Evolutionary conservation across 352 stramenopile genomes (phyloP).

Genomic region (Phytopythium aichiense): DNA sequence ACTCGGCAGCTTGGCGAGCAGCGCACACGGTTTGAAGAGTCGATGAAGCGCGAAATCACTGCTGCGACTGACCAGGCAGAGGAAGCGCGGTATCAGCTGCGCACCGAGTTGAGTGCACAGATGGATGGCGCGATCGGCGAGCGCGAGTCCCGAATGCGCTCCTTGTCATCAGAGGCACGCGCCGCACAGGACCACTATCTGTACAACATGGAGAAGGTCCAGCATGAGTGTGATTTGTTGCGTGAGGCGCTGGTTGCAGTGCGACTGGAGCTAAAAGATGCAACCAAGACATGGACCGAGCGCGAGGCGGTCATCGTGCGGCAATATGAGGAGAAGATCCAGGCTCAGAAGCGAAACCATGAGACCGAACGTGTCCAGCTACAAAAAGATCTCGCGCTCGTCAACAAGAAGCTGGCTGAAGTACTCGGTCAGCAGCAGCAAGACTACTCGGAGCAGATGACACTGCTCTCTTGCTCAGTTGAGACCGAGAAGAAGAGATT

Average conservation of each 20-base stretch:
- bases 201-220: constrained; percentile 38
- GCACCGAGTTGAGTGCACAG: constrained; percentile 23
- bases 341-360: constrained; percentile 14
- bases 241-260: constrained; percentile 22
- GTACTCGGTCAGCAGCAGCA: constrained; percentile 54
- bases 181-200: constrained; percentile 56
- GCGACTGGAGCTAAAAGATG: constrained; percentile 32
- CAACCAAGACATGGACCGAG: constrained; percentile 34
- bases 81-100: constrained; percentile 23
- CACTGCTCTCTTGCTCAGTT: constrained; percentile 36
- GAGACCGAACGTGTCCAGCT: constrained; percentile 14
- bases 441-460: constrained; percentile 60
- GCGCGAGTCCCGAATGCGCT: constrained; percentile 23
- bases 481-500: constrained; percentile 41
- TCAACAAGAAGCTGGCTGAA: constrained; percentile 38
- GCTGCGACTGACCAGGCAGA: constrained; percentile 15
- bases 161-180: constrained; percentile 34
- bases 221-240: constrained; percentile 35
- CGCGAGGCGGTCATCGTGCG: constrained; percentile 16
- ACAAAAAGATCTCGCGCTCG: constrained; percentile 31
- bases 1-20: constrained; percentile 47
- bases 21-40: constrained; percentile 30
- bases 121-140: constrained; percentile 22
- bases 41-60: constrained; percentile 23
- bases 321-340: constrained; percentile 20